These are phyloP conservation scores for Pseudonectria foliicola DNA, from an alignment of 2,329 filamentous ascomycete genomes.

Conservation along the genomic window DNA sequence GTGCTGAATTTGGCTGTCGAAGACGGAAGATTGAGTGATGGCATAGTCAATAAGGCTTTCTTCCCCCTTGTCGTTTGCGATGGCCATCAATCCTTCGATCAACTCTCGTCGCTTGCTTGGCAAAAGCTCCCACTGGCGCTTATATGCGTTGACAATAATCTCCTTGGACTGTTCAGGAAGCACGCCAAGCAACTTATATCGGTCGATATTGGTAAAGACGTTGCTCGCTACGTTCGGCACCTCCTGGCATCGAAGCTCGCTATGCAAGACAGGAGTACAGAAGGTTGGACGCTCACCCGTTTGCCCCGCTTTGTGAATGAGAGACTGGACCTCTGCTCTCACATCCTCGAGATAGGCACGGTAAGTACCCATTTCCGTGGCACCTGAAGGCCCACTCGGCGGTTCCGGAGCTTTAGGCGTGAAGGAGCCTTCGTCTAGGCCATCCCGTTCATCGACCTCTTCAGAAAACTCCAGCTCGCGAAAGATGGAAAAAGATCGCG, in stretches of 20 bases:
- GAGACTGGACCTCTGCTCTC: conserved; percentile 40
- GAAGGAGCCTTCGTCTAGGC: conserved; percentile 32
- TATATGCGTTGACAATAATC: conserved; percentile 32
- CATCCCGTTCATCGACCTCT: conserved; percentile 28
- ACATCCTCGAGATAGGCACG: conserved; percentile 45
- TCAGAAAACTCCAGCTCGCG: conserved; percentile 42
- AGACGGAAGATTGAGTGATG: conserved; percentile 32
- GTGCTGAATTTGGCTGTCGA: conserved; percentile 28
- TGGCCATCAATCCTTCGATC: conserved; percentile 26
- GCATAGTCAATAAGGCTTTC: conserved; percentile 30
- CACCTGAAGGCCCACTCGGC: conserved; percentile 24
- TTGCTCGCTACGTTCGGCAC: conserved; percentile 20
- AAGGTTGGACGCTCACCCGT: conserved; percentile 22
- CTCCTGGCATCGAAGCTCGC: conserved; percentile 25
- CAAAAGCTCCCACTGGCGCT: conserved; percentile 32
- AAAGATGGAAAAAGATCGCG: conserved; percentile 42
- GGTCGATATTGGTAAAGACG: conserved; percentile 23
- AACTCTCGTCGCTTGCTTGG: conserved; percentile 24
- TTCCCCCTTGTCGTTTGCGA: conserved; percentile 30
- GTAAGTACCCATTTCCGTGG: conserved; percentile 33
- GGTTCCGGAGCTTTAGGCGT: conserved; percentile 28
- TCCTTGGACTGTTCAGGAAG: conserved; percentile 29
- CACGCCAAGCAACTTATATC: conserved; percentile 31
- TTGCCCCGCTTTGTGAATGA: conserved; percentile 30
- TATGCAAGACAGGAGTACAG: conserved; percentile 25